These are phyloP conservation scores for Begonia peltatifolia DNA, from an alignment of 306 rosid genomes.

Conservation along the genomic window DNA sequence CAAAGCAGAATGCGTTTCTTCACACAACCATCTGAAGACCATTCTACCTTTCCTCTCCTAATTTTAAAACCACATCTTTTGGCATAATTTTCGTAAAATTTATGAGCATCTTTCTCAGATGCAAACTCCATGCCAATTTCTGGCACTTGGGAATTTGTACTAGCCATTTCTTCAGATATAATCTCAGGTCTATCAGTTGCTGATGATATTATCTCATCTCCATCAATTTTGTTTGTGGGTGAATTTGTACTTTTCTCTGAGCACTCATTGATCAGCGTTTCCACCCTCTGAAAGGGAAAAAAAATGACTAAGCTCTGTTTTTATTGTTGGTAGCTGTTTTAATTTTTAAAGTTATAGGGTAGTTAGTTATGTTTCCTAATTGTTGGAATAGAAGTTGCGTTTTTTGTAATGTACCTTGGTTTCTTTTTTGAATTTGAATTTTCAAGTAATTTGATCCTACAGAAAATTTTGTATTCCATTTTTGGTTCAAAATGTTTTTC, in stretches of 20 bases:
- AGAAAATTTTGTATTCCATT: too few relatives aligned
- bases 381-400: background rate
- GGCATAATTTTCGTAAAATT: constrained; percentile 13
- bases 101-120: constrained; percentile 9
- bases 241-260: background rate
- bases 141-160: background rate
- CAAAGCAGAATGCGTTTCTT: constrained; percentile 9
- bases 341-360: background rate
- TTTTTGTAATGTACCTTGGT: background rate
- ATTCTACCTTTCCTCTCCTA: constrained; percentile 9
- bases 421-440: background rate
- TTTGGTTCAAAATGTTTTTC: too few relatives aligned
- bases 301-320: background rate
- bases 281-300: background rate
- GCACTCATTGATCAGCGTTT: background rate
- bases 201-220: background rate
- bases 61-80: constrained; percentile 8
- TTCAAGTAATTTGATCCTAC: background rate
- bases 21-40: background rate
- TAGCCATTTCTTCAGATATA: background rate
- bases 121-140: constrained; percentile 10
- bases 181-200: background rate
- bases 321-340: too few relatives aligned
- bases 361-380: background rate
- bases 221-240: background rate